Percentiles rank a stretch among this genome's conserved stretches.
Evolutionary conservation across 139 green algal species (phyloP).

Genomic region (Bryopsis sp.): DNA sequence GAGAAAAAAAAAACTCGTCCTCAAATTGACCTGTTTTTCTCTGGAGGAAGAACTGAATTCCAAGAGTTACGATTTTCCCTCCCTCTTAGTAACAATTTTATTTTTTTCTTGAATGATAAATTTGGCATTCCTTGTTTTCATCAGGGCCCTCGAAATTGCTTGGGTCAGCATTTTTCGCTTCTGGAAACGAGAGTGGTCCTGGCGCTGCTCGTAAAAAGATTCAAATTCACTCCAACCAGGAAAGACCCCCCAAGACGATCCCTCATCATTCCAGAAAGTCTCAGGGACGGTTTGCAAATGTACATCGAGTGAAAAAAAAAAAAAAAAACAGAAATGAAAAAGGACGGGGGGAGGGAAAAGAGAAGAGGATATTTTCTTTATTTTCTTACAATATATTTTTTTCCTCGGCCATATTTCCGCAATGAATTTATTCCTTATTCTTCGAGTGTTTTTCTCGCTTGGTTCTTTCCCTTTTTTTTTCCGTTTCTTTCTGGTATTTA

Average conservation of each 20-base stretch:
- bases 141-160: conserved; percentile 78
- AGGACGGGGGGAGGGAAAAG: too few relatives aligned
- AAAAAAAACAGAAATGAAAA: not conserved
- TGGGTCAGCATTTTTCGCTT: conserved; percentile 80
- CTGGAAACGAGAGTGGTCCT: conserved; percentile 84
- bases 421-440: too few relatives aligned
- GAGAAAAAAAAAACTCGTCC: too few relatives aligned
- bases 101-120: conserved; percentile 5
- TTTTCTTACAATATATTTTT: not conserved
- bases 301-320: conserved; percentile 32
- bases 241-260: conserved; percentile 32
- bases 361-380: not conserved
- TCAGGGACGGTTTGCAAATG: conserved; percentile 59
- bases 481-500: too few relatives aligned
- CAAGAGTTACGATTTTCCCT: too few relatives aligned
- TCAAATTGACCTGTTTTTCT: too few relatives aligned
- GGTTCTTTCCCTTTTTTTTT: too few relatives aligned
- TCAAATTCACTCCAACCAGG: conserved; percentile 50
- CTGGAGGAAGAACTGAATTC: too few relatives aligned
- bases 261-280: conserved; percentile 68
- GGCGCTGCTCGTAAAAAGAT: conserved; percentile 57
- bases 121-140: not conserved
- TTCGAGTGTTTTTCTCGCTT: too few relatives aligned
- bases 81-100: too few relatives aligned
- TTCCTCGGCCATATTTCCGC: too few relatives aligned